These are phyloP conservation scores for Aureobasidium uvarum DNA, from an alignment of 2,329 filamentous ascomycete species.

Conservation along the genomic window DNA sequence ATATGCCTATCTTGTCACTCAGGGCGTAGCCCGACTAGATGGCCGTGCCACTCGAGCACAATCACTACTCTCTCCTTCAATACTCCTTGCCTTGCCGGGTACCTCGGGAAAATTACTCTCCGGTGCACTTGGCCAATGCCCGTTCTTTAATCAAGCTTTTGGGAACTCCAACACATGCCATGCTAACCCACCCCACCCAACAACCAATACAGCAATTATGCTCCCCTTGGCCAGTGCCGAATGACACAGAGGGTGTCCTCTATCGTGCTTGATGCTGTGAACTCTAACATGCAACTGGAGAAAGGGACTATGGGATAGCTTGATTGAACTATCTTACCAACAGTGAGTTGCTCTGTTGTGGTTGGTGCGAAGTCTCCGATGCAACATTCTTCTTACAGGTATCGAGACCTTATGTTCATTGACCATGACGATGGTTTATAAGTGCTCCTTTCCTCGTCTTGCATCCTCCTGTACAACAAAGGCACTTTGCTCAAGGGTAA, in stretches of 20 bases:
- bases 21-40: background rate
- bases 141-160: background rate
- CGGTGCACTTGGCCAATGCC: background rate
- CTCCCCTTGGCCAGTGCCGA: background rate
- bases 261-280: background rate
- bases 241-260: background rate
- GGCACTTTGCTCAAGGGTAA: background rate
- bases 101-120: background rate
- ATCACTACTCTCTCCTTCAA: background rate
- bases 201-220: conserved; percentile 11
- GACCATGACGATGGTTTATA: background rate
- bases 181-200: conserved; percentile 6
- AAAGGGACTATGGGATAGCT: background rate
- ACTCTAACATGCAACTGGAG: background rate
- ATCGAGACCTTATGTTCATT: background rate
- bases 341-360: conserved; percentile 2
- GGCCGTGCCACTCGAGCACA: background rate
- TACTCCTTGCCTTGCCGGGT: background rate
- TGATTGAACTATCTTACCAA: background rate
- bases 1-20: background rate
- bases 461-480: background rate
- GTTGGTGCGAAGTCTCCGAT: conserved; percentile 6
- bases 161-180: conserved; percentile 5
- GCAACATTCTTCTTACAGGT: background rate
- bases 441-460: background rate